A percentile compares a stretch with the other conserved stretches of the same genome.
phyloP scores from a whole-genome alignment of 208 protist genomes.

The Strigomonas culicis region DNA sequence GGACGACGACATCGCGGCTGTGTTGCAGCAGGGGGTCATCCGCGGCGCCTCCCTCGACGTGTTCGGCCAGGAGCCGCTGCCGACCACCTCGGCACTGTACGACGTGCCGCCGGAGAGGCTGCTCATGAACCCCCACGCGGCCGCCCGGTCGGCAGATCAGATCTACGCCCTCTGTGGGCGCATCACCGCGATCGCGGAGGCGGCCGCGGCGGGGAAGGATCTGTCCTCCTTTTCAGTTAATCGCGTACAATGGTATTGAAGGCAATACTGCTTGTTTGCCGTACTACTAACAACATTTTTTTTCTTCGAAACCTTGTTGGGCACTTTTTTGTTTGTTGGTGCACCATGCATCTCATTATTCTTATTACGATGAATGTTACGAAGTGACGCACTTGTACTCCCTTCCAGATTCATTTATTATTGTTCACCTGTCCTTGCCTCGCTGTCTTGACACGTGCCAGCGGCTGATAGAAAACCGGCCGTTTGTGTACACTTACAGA shows the following conservation, averaged over 20 bases:
- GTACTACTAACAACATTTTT: not conserved
- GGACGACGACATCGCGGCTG: constrained; percentile 37
- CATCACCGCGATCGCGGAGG: not conserved
- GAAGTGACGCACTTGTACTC: too few relatives aligned
- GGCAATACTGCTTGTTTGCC: not conserved
- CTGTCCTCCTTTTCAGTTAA: not conserved
- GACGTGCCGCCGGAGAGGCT: constrained; percentile 33
- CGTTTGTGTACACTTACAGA: not conserved
- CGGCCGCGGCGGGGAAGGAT: not conserved
- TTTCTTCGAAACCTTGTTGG: not conserved
- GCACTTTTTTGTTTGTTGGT: not conserved
- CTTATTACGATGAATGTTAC: not conserved
- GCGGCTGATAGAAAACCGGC: not conserved
- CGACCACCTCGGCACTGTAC: constrained; percentile 32
- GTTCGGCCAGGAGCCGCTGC: constrained; percentile 56
- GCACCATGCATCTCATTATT: not conserved
- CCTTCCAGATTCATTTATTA: too few relatives aligned
- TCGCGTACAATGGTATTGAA: not conserved
- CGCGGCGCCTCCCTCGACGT: constrained; percentile 55
- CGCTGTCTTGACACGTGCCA: not conserved
- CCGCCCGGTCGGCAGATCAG: not conserved
- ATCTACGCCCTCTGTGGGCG: not conserved
- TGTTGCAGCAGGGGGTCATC: constrained; percentile 27
- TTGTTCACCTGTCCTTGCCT: too few relatives aligned
- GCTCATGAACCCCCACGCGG: constrained; percentile 35